Evolutionary conservation across 306 rosid genomes (phyloP).

Genomic region (Vigna hirtella): DNA sequence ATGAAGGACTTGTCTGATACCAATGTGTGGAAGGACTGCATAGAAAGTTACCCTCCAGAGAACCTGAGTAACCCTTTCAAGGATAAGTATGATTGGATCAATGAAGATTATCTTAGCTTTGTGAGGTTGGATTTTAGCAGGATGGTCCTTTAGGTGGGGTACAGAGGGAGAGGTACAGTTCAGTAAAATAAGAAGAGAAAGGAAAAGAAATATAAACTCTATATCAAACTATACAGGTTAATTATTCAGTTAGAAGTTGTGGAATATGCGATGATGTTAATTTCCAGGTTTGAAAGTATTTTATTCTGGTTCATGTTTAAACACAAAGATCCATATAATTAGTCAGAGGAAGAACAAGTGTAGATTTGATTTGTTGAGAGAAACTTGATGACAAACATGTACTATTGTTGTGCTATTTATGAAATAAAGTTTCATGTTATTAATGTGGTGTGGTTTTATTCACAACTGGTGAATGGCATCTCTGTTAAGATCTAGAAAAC

Average conservation of each 20-base stretch:
- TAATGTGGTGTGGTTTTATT: constrained; percentile 4
- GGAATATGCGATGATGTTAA: neutral
- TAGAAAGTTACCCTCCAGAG: constrained; percentile 65
- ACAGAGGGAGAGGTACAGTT: neutral
- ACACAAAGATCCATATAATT: neutral
- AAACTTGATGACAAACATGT: constrained; percentile 4
- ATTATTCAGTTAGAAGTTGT: constrained; percentile 1
- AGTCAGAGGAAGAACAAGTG: constrained; percentile 31
- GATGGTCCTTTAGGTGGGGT: constrained; percentile 13
- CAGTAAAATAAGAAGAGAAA: neutral
- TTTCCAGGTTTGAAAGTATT: constrained; percentile 21
- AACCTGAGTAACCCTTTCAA: constrained; percentile 58
- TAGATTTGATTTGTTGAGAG: constrained; percentile 30
- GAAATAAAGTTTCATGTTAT: constrained; percentile 39
- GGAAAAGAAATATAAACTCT: neutral
- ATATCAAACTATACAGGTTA: constrained; percentile 28
- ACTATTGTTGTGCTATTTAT: constrained; percentile 37
- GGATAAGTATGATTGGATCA: constrained; percentile 76
- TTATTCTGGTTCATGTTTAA: constrained; percentile 20
- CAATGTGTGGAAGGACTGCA: constrained; percentile 77
- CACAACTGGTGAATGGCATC: too few relatives aligned
- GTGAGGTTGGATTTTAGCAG: constrained; percentile 58
- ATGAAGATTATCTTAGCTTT: constrained; percentile 70
- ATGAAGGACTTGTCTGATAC: constrained; percentile 62
- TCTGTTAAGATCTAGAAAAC: too few relatives aligned